Evolutionary conservation across 116 monocot species (phyloP), one percentile per base, ranked within the genome.

Genomic region (Zostera marina): DNA sequence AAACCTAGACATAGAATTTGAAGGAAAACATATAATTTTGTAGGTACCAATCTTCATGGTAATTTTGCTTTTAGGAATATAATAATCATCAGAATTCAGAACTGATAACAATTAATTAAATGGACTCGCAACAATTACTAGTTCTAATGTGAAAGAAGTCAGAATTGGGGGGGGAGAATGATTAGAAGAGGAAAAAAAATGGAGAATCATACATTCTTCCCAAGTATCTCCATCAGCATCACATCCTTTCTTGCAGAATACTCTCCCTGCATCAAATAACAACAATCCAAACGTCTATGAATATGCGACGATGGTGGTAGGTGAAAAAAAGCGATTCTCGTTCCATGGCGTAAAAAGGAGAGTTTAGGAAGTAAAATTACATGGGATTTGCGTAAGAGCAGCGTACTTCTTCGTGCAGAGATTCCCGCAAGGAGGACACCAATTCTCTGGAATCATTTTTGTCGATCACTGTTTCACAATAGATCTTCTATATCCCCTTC

Each of bases 161-260:
- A 32, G 32, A 32, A 32, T 32, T 2, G 32, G 32, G 32, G 32
- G 32, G 32, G 32, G 32, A 5, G 0, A 32, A 32, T 3, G 4
- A 59, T 8, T 22, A 19, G 40, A 12, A 22, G 8, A 58, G 22
- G n/a, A 43, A 10, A 21, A 42, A 61, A 4, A 26, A 9, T 5
- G 7, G 47, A 15, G 42, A 57, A 62, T 13, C 78, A 80, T 78
- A 98, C 98, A 98, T 65, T 98, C 98, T 20, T 90, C 90, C 90
- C 85, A 90, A 16, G 68, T 77, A 3, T 90, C 98, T 3, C 68
- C 86, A 67, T 98, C 90, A 22, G 74, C 58, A 66, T 73, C 70
- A 59, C 98, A 98, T 42, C 98, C 98, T 52, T 98, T 98, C 83
- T 98, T 98, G 74, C 98, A 98, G 70, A 98, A 98, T n/a, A 98